Conservation (phyloP, 2,329 filamentous ascomycete species). For the Botryotinia calthae region DNA sequence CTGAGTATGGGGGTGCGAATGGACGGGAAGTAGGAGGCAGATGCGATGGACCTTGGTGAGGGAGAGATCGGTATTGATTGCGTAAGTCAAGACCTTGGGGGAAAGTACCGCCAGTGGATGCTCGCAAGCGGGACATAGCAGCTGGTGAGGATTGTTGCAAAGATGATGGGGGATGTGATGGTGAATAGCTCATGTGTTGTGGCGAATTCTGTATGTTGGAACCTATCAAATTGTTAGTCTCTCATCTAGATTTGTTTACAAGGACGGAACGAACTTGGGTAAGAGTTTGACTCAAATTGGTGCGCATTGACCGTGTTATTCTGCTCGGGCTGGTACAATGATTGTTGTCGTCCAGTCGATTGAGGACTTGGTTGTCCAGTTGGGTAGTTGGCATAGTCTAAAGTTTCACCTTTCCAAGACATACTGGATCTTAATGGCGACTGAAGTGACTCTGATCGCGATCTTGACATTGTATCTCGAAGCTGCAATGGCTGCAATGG, state of each 20-base stretch:
- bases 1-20: slow-evolving; percentile 45
- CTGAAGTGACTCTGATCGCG: slow-evolving; percentile 56
- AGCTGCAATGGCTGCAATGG: slow-evolving; percentile 58
- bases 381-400: slow-evolving; percentile 55
- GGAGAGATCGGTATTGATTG: slow-evolving; percentile 45
- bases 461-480: slow-evolving; percentile 55
- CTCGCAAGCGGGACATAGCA: slow-evolving; percentile 47
- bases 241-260: slow-evolving; percentile 28
- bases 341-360: slow-evolving; percentile 47
- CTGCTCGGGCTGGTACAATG: slow-evolving; percentile 51
- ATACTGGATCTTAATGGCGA: slow-evolving; percentile 59
- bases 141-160: slow-evolving; percentile 47
- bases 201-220: slow-evolving; percentile 48
- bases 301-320: slow-evolving; percentile 44
- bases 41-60: slow-evolving; percentile 34
- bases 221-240: slow-evolving; percentile 39
- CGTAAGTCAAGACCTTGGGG: slow-evolving; percentile 48
- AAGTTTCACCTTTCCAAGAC: slow-evolving; percentile 60
- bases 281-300: slow-evolving; percentile 52
- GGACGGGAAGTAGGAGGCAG: slow-evolving; percentile 36
- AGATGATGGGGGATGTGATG: slow-evolving; percentile 41
- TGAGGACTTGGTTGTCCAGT: slow-evolving; percentile 47
- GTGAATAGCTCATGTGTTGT: slow-evolving; percentile 50
- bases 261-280: slow-evolving; percentile 45
- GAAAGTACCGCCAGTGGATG: slow-evolving; percentile 48